Evolutionary conservation across 1,284 basidiomycete species (phyloP).

Genomic region (Vanrija sp.): DNA sequence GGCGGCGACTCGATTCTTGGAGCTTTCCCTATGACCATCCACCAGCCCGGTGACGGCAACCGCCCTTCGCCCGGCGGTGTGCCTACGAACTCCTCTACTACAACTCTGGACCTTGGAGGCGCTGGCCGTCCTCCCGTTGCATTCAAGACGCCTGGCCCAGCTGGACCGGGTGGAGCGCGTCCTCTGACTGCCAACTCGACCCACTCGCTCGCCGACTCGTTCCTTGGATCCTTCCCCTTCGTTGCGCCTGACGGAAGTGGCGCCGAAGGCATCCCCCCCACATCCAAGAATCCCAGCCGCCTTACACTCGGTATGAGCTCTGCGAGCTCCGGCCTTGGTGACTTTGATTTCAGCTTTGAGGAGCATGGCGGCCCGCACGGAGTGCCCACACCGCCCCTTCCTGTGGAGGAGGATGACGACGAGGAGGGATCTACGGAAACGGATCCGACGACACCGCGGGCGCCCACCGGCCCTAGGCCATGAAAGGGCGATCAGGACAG

Average conservation of each 20-base stretch:
- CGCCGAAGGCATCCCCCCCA: neutral
- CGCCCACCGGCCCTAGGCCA: neutral
- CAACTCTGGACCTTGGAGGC: constrained; percentile 1
- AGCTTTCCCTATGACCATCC: constrained; percentile 45
- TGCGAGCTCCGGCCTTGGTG: constrained; percentile 37
- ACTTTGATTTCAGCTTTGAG: constrained; percentile 41
- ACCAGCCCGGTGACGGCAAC: constrained; percentile 11
- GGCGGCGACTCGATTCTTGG: constrained; percentile 41
- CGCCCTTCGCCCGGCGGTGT: neutral
- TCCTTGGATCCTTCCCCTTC: constrained; percentile 45
- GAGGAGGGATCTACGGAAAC: neutral
- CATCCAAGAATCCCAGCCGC: constrained; percentile 5
- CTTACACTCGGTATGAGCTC: constrained; percentile 31
- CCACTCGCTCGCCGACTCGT: constrained; percentile 38
- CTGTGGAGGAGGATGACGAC: neutral
- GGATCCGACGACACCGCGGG: constrained; percentile 4
- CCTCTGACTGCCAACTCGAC: constrained; percentile 11
- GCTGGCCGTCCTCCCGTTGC: neutral
- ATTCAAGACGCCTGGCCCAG: neutral
- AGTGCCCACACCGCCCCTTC: neutral
- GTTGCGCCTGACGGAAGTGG: constrained; percentile 33
- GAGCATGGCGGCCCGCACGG: constrained; percentile 5
- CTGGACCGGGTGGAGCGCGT: constrained; percentile 1
- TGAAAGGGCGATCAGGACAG: neutral
- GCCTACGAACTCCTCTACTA: constrained; percentile 9